Evolutionary conservation across 495 filamentous ascomycete species (phyloP).

Genomic region (Endocarpon pusillum): DNA sequence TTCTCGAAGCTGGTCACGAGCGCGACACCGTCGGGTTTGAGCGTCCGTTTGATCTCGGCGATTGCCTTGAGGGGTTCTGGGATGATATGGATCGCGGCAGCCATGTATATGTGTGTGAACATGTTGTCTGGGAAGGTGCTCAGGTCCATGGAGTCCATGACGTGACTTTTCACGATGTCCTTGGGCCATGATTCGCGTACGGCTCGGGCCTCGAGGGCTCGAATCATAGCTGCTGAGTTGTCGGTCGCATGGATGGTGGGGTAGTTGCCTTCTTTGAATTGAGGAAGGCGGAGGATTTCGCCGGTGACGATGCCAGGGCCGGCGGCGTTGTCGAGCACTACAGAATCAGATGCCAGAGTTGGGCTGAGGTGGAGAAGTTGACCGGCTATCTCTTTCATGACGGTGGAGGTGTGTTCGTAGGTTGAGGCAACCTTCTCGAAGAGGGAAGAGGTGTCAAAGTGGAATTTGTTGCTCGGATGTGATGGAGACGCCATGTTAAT

Average conservation of each 20-base stretch:
- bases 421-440: too few relatives aligned
- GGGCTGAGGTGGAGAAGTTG: too few relatives aligned
- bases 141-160: neutral
- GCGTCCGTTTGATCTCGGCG: slow-evolving; percentile 18
- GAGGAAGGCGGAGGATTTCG: slow-evolving; percentile 12
- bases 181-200: too few relatives aligned
- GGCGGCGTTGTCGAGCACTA: slow-evolving; percentile 20
- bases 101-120: slow-evolving; percentile 24
- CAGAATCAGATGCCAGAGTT: slow-evolving; percentile 11
- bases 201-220: too few relatives aligned
- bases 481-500: too few relatives aligned
- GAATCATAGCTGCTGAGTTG: slow-evolving; percentile 12
- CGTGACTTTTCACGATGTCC: slow-evolving; percentile 5
- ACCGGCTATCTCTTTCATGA: too few relatives aligned
- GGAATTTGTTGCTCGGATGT: too few relatives aligned
- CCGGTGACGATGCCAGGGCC: slow-evolving; percentile 17
- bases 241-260: slow-evolving; percentile 12
- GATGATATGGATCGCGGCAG: slow-evolving; percentile 21
- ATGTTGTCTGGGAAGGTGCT: slow-evolving; percentile 7
- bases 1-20: slow-evolving; percentile 18
- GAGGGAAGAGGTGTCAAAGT: too few relatives aligned
- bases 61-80: slow-evolving; percentile 11
- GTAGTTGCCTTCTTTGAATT: neutral
- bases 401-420: too few relatives aligned
- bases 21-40: slow-evolving; percentile 17